Conservation (phyloP, 768 basidiomycete genomes). For the Suillus paluster region DNA sequence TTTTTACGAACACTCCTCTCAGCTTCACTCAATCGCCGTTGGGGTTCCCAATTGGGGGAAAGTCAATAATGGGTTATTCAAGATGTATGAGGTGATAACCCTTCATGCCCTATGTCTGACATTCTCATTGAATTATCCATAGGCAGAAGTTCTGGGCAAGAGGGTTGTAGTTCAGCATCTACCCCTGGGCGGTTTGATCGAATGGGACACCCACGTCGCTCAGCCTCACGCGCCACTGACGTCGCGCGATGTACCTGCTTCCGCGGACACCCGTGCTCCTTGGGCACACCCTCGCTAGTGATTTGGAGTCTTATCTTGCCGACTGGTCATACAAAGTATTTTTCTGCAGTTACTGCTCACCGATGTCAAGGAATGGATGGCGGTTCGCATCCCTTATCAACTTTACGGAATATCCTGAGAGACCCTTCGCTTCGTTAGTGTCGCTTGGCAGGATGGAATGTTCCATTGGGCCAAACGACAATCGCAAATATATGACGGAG, state of each 20-base stretch:
- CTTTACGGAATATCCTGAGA: slow-evolving; percentile 9
- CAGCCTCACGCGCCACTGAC: slow-evolving; percentile 4
- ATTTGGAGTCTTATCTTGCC: neutral
- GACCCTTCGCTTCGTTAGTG: neutral
- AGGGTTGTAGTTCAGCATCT: slow-evolving; percentile 97
- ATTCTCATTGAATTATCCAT: slow-evolving; percentile 13
- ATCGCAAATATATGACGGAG: neutral
- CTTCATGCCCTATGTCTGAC: neutral
- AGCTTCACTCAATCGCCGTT: slow-evolving; percentile 83
- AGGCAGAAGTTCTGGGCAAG: slow-evolving; percentile 93
- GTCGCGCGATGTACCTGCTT: slow-evolving; percentile 1
- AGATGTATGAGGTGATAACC: slow-evolving; percentile 87
- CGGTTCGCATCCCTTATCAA: slow-evolving; percentile 4
- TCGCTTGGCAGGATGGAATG: neutral
- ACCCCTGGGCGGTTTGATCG: slow-evolving; percentile 79
- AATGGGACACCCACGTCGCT: slow-evolving; percentile 51
- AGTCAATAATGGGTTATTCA: slow-evolving; percentile 87
- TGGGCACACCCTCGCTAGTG: slow-evolving; percentile 13
- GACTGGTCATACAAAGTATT: slow-evolving; percentile 2
- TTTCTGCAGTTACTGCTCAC: neutral
- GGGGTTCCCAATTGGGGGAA: slow-evolving; percentile 93
- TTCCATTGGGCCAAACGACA: neutral
- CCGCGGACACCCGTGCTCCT: slow-evolving; percentile 17
- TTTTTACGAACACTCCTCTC: slow-evolving; percentile 91
- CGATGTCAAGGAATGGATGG: neutral